Percentiles rank a stretch among this genome's conserved stretches.
phyloP scores from a whole-genome alignment of 1,139 yeast genomes.

The Taiozyma sp. region DNA sequence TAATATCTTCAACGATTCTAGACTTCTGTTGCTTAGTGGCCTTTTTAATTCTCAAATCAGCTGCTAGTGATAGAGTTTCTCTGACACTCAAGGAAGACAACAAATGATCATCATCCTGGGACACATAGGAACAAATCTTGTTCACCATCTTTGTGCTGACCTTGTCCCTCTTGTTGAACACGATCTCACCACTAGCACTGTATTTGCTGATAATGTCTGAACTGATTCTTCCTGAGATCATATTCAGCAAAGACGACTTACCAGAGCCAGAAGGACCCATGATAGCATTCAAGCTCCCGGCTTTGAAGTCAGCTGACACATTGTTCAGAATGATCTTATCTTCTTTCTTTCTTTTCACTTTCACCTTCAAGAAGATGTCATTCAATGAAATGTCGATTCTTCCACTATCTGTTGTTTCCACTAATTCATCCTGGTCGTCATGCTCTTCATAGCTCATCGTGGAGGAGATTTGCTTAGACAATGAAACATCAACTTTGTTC shows the following conservation, averaged over 20 bases:
- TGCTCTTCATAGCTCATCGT: conserved; percentile 3
- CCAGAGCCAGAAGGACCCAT: conserved; percentile 93
- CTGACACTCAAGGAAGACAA: conserved; percentile 68
- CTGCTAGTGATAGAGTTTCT: conserved; percentile 73
- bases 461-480: conserved; percentile 13
- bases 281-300: conserved; percentile 67
- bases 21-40: conserved; percentile 28
- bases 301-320: conserved; percentile 53
- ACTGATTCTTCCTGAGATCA: conserved; percentile 57
- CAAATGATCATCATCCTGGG: conserved; percentile 76
- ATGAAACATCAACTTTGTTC: conserved; percentile 17
- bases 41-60: conserved; percentile 50
- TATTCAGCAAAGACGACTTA: conserved; percentile 68
- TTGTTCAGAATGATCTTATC: conserved; percentile 37
- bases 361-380: conserved; percentile 6
- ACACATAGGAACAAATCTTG: conserved; percentile 70
- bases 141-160: conserved; percentile 43
- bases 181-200: conserved; percentile 35
- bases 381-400: conserved; percentile 14
- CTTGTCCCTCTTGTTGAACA: conserved; percentile 35
- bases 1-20: conserved; percentile 47
- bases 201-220: conserved; percentile 34
- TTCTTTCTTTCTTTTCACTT: conserved; percentile 1
- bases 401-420: conserved; percentile 13
- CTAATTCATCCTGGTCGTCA: background rate